Percentiles rank a stretch among this genome's conserved stretches.
Conservation (phyloP, 176 grass and related monocot species). For the Carex cristatella region DNA sequence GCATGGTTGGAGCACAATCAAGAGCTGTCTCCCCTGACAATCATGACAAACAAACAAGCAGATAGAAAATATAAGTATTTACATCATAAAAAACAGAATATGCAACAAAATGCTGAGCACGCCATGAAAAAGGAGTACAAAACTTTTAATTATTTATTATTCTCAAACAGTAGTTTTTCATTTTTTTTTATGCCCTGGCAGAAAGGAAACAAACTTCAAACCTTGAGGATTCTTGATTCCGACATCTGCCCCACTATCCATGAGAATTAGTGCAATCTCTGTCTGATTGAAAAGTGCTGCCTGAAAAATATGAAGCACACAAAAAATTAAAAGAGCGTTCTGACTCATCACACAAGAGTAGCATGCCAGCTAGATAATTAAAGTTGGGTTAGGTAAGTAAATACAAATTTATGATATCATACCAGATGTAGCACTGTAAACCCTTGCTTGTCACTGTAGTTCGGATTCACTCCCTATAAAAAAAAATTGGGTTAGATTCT, state of each 20-base stretch:
- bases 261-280: slow-evolving; percentile 86
- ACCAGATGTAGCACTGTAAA: slow-evolving; percentile 96
- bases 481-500: slow-evolving; percentile 32
- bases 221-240: slow-evolving; percentile 96
- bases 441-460: slow-evolving; percentile 94
- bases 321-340: not conserved
- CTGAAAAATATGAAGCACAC: slow-evolving; percentile 41
- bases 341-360: not conserved
- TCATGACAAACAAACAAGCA: not conserved
- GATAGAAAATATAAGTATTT: not conserved
- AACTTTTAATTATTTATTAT: slow-evolving; percentile 1
- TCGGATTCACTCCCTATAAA: slow-evolving; percentile 81
- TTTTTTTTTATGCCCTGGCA: slow-evolving; percentile 1
- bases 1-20: slow-evolving; percentile 94
- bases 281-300: slow-evolving; percentile 99
- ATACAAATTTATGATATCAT: slow-evolving; percentile 23
- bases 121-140: slow-evolving; percentile 4
- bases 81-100: not conserved
- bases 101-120: not conserved
- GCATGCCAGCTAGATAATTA: not conserved
- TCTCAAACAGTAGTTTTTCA: slow-evolving; percentile 14
- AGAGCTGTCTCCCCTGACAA: slow-evolving; percentile 87
- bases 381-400: not conserved
- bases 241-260: slow-evolving; percentile 78
- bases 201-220: slow-evolving; percentile 19